Evolutionary conservation across 1,139 yeast genomes (phyloP).

Genomic region (Saccharomycopsis crataegensis): DNA sequence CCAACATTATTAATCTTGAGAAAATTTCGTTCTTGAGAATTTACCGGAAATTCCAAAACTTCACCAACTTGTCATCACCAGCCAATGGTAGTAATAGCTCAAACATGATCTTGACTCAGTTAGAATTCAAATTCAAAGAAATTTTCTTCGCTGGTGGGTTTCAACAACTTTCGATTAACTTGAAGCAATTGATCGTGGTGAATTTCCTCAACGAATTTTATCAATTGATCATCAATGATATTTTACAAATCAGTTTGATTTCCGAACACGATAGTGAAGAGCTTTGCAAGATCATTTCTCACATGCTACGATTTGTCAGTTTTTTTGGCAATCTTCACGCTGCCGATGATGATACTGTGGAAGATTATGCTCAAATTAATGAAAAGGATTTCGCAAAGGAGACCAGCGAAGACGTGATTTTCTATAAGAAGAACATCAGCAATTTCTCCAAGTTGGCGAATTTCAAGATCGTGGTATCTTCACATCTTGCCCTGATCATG

Average conservation of each 20-base stretch:
- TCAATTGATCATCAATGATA: constrained; percentile 22
- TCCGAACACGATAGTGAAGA: constrained; percentile 25
- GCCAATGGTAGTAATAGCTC: not conserved
- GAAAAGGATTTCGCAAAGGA: constrained; percentile 8
- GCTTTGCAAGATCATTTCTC: constrained; percentile 21
- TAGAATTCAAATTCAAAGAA: constrained; percentile 20
- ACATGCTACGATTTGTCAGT: constrained; percentile 13
- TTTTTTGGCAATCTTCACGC: constrained; percentile 1
- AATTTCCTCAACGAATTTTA: constrained; percentile 23
- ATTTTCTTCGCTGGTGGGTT: constrained; percentile 19
- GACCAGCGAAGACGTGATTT: constrained; percentile 6
- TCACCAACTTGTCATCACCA: constrained; percentile 3
- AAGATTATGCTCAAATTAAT: not conserved
- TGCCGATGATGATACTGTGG: not conserved
- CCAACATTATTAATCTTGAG: constrained; percentile 15
- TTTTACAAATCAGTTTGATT: constrained; percentile 22
- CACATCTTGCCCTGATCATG: constrained; percentile 62
- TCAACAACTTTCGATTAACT: constrained; percentile 7
- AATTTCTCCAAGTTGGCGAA: constrained; percentile 39
- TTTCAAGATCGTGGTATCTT: constrained; percentile 39
- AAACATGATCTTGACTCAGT: constrained; percentile 12
- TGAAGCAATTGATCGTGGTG: constrained; percentile 11
- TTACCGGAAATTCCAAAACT: constrained; percentile 18
- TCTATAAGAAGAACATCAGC: constrained; percentile 26
- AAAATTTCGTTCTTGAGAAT: constrained; percentile 18